Percentiles rank a stretch among this genome's conserved stretches.
These are phyloP conservation scores for Pseudopediastrum boryanum DNA, from an alignment of 139 green algal genomes.

Conservation along the genomic window DNA sequence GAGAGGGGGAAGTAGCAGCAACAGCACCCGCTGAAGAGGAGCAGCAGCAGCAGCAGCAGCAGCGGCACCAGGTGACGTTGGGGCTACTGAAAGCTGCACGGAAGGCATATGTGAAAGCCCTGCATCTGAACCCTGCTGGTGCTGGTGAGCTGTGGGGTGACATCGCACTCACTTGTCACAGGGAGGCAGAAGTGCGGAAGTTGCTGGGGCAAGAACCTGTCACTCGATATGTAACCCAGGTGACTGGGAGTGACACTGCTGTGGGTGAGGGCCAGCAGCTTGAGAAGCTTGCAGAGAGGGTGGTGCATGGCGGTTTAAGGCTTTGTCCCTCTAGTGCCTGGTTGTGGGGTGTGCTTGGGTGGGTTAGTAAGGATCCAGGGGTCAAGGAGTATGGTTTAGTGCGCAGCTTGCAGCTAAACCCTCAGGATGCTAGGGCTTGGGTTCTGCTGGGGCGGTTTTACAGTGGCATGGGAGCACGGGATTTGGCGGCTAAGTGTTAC, in stretches of 20 bases:
- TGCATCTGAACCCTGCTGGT: conserved; percentile 66
- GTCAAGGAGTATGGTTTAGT: conserved; percentile 69
- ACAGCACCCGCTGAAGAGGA: not conserved
- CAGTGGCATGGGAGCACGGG: conserved; percentile 36
- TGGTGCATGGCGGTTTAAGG: conserved; percentile 54
- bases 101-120: conserved; percentile 60
- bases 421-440: conserved; percentile 62
- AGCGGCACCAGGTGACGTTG: conserved; percentile 22
- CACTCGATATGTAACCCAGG: not conserved
- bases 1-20: not conserved
- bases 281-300: conserved; percentile 3
- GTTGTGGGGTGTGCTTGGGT: conserved; percentile 67
- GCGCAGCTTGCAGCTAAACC: conserved; percentile 76
- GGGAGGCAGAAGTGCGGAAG: conserved; percentile 34
- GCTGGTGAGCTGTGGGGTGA: conserved; percentile 61
- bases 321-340: conserved; percentile 52
- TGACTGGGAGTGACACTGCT: not conserved
- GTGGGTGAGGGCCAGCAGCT: not conserved
- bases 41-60: not conserved
- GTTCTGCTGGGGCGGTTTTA: conserved; percentile 77
- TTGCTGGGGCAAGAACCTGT: conserved; percentile 1
- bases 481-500: conserved; percentile 59
- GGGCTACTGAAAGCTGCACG: conserved; percentile 43
- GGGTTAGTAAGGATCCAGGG: conserved; percentile 22
- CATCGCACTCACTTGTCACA: conserved; percentile 29